A percentile compares a stretch with the other conserved stretches of the same genome.
Conservation (phyloP, 78 protist species). For the Guillardia theta region DNA sequence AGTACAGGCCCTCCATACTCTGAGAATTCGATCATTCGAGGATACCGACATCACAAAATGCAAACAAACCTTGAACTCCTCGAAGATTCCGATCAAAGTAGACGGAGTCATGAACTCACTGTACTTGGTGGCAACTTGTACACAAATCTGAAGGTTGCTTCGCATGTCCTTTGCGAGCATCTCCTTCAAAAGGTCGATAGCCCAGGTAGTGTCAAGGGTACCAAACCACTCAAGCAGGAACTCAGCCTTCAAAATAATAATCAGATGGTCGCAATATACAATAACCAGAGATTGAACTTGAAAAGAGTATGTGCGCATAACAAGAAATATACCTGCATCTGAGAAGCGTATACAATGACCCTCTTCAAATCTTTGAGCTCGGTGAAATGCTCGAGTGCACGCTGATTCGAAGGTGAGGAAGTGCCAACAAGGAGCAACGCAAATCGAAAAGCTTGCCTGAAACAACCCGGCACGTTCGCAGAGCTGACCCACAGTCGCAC, state of each 20-base stretch:
- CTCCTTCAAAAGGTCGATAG: slow-evolving; percentile 84
- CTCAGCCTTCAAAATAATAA: no score
- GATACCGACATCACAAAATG: no score
- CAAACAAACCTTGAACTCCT: not conserved
- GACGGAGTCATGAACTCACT: slow-evolving; percentile 79
- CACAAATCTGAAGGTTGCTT: slow-evolving; percentile 77
- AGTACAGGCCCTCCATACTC: slow-evolving; percentile 83
- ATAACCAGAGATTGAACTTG: no score
- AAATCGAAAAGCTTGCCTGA: no score
- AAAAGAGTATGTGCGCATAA: no score
- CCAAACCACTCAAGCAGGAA: slow-evolving; percentile 91
- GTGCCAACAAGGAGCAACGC: no score
- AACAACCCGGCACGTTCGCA: slow-evolving; percentile 96
- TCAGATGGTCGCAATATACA: no score
- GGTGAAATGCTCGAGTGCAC: no score
- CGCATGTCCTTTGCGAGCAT: slow-evolving; percentile 84
- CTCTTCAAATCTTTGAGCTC: slow-evolving; percentile 92
- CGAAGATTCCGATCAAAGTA: slow-evolving; percentile 66
- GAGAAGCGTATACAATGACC: slow-evolving; percentile 77
- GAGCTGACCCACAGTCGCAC: slow-evolving; percentile 81
- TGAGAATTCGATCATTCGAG: no score
- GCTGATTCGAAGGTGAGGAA: no score
- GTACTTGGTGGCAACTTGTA: slow-evolving; percentile 86
- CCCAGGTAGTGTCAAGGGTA: slow-evolving; percentile 72
- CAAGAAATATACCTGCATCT: slow-evolving; percentile 30